Evolutionary conservation across 345 rosid species (phyloP), one percentile per base, ranked within the genome.

Genomic region (Gossypium anomalum): DNA sequence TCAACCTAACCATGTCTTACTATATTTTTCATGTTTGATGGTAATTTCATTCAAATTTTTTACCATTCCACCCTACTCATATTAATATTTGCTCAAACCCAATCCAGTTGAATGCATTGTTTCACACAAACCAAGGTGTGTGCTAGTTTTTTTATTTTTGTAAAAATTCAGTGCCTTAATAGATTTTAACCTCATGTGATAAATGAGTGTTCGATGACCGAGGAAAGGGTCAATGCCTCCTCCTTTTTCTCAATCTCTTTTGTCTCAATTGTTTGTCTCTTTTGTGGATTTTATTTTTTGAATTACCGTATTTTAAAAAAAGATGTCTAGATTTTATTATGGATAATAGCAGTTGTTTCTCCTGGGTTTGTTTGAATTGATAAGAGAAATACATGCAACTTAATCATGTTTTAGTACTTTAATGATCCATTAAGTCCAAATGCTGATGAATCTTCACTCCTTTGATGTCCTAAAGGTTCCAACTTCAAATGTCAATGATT

Each of bases 161-260:
- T 53, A 53, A 1, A 53, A n/a, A 4, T n/a, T 53, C 22, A 53
- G 22, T n/a, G 58, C 58, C 58, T 53, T 53, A 53, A 53, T 19
- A 56, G 60, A 65, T 65, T 65, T 65, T 65, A 43, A 65, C 70
- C 17, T 43, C 41, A 65, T 44, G 52, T 19, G 23, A 65, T 44
- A 65, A 65, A 43, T 63, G 67, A 10, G 14, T 16, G 22, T 62
- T 62, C 7, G 47, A 62, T 9, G 22, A 62, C 13, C 67, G 47
- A 23, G 47, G 47, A 38, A 62, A 11, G 9, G 43, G 9, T 27
- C 34, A 7, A 20, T 25, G 64, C 2, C 25, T 19, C 10, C 11
- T 7, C 16, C 25, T 5, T 19, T 9, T 19, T 19, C 7, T 55
- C 59, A n/a, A 8, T 19, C 59, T 55, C 59, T 16, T 19, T 53